Evolutionary conservation across 139 green algal species (phyloP).

Genomic region (Edaphochlamys debaryana): DNA sequence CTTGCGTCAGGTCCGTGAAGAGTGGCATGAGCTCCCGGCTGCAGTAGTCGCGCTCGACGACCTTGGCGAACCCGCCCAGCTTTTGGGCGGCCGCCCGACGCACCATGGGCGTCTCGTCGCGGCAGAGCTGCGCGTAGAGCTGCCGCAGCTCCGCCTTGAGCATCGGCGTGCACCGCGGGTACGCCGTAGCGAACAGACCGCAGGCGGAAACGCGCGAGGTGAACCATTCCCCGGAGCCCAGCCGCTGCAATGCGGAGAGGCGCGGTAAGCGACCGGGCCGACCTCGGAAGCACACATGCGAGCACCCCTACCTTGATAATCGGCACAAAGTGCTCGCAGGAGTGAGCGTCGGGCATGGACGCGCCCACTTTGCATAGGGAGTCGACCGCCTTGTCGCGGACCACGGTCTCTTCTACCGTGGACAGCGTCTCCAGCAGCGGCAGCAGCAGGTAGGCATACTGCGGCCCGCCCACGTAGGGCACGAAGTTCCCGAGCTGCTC

Average conservation of each 20-base stretch:
- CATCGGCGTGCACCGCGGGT: constrained; percentile 60
- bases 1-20: constrained; percentile 90
- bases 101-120: constrained; percentile 99
- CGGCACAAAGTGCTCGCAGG: constrained; percentile 85
- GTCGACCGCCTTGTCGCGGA: constrained; percentile 94
- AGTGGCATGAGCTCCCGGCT: constrained; percentile 87
- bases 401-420: constrained; percentile 98
- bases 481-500: constrained; percentile 98
- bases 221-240: constrained; percentile 96
- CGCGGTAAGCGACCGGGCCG: too few relatives aligned
- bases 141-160: constrained; percentile 78
- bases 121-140: constrained; percentile 85
- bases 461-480: constrained; percentile 89
- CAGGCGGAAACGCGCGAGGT: constrained; percentile 93
- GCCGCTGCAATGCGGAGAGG: constrained; percentile 71
- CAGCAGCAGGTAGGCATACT: constrained; percentile 85
- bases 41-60: constrained; percentile 81
- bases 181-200: constrained; percentile 90
- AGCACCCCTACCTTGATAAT: constrained; percentile 86
- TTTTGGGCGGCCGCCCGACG: constrained; percentile 88
- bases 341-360: constrained; percentile 74
- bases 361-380: constrained; percentile 83
- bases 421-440: constrained; percentile 93
- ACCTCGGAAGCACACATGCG: too few relatives aligned
- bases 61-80: constrained; percentile 86